phyloP scores from a whole-genome alignment of 306 rosid species.

The Sicyos edulis region DNA sequence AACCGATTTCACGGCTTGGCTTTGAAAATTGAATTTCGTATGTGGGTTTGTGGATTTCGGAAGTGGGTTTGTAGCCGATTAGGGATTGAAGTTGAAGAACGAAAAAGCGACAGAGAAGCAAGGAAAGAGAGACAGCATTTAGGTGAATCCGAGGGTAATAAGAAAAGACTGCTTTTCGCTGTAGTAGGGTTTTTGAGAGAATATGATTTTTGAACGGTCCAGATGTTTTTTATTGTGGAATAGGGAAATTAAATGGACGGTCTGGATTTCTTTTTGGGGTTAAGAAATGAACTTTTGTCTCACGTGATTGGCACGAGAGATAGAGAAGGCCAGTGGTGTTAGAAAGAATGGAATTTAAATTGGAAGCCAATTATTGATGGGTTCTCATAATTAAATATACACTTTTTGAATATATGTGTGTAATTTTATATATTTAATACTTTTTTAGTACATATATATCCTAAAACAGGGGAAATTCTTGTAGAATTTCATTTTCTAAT shows the following conservation, averaged over 20 bases:
- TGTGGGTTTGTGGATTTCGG: conserved; percentile 14
- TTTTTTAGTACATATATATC: no score
- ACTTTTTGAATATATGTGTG: no score
- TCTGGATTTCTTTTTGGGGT: neutral
- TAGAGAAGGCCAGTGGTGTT: neutral
- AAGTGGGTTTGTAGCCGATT: conserved; percentile 46
- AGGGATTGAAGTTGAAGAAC: neutral
- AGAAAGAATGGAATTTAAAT: neutral
- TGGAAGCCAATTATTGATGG: neutral
- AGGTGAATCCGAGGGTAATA: conserved; percentile 9
- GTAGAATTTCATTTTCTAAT: no score
- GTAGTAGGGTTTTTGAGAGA: conserved; percentile 11
- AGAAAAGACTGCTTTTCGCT: neutral
- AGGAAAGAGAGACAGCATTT: neutral
- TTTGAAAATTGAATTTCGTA: neutral
- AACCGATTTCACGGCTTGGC: conserved; percentile 8
- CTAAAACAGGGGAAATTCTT: no score
- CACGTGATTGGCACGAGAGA: neutral
- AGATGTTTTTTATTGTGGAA: neutral
- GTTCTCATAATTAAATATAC: neutral
- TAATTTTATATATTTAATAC: no score
- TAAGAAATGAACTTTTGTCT: no score
- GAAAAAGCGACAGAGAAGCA: neutral
- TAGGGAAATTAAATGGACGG: neutral
- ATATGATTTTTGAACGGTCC: conserved; percentile 31